Percentiles rank a stretch among this genome's conserved stretches.
phyloP scores from a whole-genome alignment of 2,329 filamentous ascomycete species.

The Aureobasidium musti region DNA sequence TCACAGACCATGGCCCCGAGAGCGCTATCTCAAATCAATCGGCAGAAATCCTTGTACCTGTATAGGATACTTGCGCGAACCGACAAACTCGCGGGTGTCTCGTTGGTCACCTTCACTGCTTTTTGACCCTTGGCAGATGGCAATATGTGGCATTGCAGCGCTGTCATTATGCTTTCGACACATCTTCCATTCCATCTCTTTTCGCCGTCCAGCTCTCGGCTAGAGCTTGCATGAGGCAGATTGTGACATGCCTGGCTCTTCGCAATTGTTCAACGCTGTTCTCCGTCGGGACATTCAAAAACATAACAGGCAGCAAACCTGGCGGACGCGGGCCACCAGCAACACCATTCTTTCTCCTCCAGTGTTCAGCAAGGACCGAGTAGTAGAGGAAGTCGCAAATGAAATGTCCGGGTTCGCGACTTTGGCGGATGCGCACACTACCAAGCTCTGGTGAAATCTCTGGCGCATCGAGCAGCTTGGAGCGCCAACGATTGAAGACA shows the following conservation, averaged over 20 bases:
- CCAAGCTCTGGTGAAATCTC: constrained; percentile 37
- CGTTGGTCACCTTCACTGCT: background rate
- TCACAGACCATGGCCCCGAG: background rate
- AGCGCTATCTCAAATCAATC: background rate
- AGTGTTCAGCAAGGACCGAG: constrained; percentile 43
- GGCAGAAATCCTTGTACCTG: background rate
- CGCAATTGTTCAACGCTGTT: constrained; percentile 40
- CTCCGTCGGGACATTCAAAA: constrained; percentile 48
- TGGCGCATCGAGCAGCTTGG: constrained; percentile 35
- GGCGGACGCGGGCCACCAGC: constrained; percentile 20
- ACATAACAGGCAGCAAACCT: constrained; percentile 42
- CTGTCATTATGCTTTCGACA: background rate
- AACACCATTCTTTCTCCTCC: constrained; percentile 30
- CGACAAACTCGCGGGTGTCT: background rate
- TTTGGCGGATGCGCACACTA: constrained; percentile 40
- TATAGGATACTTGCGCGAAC: background rate
- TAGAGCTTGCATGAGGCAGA: constrained; percentile 42
- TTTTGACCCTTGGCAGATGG: background rate
- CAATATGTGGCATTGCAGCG: background rate
- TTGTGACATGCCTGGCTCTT: constrained; percentile 39
- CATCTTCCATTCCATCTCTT: background rate
- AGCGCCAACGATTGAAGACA: constrained; percentile 38
- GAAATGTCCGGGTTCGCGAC: constrained; percentile 47
- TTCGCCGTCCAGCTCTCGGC: constrained; percentile 39
- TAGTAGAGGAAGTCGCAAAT: constrained; percentile 52